phyloP scores from a whole-genome alignment of 2,329 filamentous ascomycete species.

The Dothistroma septosporum region DNA sequence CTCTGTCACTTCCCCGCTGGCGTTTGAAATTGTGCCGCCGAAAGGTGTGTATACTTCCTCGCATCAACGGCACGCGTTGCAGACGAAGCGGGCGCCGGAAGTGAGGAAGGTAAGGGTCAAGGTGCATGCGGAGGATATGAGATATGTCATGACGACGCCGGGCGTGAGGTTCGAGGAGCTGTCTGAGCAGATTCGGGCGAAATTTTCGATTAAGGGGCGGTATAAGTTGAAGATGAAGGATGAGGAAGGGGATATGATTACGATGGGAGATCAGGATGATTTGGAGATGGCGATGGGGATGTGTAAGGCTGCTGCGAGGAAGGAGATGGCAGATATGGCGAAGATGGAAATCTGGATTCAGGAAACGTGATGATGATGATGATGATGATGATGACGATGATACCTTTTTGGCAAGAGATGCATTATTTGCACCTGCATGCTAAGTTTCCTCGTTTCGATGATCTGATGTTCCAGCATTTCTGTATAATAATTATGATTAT shows the following conservation, averaged over 20 bases:
- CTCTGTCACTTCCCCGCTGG: conserved; percentile 37
- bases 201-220: conserved; percentile 69
- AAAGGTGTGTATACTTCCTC: not conserved
- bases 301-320: conserved; percentile 56
- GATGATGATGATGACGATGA: too few relatives aligned
- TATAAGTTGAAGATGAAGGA: conserved; percentile 89
- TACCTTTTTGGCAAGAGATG: not conserved
- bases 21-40: conserved; percentile 56
- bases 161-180: conserved; percentile 73
- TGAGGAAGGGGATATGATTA: conserved; percentile 93
- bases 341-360: conserved; percentile 76
- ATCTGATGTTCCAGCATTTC: not conserved
- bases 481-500: too few relatives aligned
- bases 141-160: conserved; percentile 81
- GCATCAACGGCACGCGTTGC: conserved; percentile 48
- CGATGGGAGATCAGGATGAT: conserved; percentile 94
- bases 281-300: conserved; percentile 77
- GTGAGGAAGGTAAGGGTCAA: conserved; percentile 80
- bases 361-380: conserved; percentile 17
- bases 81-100: conserved; percentile 51
- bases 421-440: not conserved
- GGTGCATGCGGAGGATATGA: conserved; percentile 83
- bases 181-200: conserved; percentile 73
- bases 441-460: not conserved
- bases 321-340: conserved; percentile 76